Evolutionary conservation across 164 flowering plant species (phyloP).

Genomic region (Dillenia turbinata): DNA sequence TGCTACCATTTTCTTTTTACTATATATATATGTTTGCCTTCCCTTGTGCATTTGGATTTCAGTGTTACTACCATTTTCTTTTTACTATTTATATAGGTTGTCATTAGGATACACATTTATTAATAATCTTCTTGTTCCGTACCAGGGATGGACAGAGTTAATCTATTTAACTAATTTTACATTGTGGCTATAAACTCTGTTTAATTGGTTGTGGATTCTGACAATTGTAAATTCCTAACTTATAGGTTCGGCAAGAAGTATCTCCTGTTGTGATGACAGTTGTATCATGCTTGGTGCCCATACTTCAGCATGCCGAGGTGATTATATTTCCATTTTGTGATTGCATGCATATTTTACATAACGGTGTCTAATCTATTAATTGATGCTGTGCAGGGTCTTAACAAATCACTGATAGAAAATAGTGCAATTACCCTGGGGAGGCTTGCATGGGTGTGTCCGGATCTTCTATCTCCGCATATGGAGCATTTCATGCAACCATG

Average conservation of each 20-base stretch:
- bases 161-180: no score
- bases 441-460: conserved; percentile 95
- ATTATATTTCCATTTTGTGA: conserved; percentile 4
- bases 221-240: neutral
- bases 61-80: no score
- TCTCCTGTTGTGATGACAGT: conserved; percentile 81
- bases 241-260: conserved; percentile 83
- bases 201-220: no score
- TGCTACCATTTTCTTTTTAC: no score
- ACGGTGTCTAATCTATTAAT: neutral
- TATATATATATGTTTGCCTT: no score
- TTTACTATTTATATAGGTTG: no score
- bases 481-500: conserved; percentile 97
- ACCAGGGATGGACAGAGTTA: no score
- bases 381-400: conserved; percentile 57
- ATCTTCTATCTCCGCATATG: conserved; percentile 92
- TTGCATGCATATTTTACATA: no score
- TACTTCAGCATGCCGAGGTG: conserved; percentile 89
- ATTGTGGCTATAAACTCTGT: no score
- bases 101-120: no score
- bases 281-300: conserved; percentile 69
- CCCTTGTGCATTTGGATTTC: no score
- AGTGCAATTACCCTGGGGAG: conserved; percentile 97
- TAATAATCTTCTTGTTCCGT: no score
- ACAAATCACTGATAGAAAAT: conserved; percentile 90